Evolutionary conservation across 2,329 filamentous ascomycete genomes (phyloP).

Genomic region (Exophiala lecanii-corni): DNA sequence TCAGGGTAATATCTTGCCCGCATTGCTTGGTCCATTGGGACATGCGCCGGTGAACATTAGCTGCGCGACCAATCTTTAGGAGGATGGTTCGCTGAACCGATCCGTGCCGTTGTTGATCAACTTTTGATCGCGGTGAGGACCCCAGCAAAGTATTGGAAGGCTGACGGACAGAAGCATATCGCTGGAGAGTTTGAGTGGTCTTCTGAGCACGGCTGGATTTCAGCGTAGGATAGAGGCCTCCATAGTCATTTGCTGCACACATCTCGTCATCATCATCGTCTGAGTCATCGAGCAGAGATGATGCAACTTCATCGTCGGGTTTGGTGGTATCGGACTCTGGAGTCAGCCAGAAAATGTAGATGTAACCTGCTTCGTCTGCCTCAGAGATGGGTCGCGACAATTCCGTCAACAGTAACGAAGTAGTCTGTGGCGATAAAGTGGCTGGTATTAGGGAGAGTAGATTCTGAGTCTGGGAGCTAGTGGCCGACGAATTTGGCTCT

Average conservation of each 20-base stretch:
- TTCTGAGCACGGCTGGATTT: slow-evolving; percentile 23
- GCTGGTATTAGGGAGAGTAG: slow-evolving; percentile 66
- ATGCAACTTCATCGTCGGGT: slow-evolving; percentile 55
- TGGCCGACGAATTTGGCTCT: slow-evolving; percentile 20
- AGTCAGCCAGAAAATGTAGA: slow-evolving; percentile 98
- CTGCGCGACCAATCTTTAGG: slow-evolving; percentile 61
- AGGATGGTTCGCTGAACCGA: slow-evolving; percentile 56
- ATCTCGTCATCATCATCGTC: slow-evolving; percentile 11
- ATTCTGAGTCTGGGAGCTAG: slow-evolving; percentile 38
- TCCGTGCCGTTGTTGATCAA: slow-evolving; percentile 23
- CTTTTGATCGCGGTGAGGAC: slow-evolving; percentile 4
- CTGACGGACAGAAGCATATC: slow-evolving; percentile 27
- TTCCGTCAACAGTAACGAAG: slow-evolving; percentile 69
- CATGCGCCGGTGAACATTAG: slow-evolving; percentile 84
- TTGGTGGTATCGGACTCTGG: slow-evolving; percentile 54
- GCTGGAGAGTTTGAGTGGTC: slow-evolving; percentile 36
- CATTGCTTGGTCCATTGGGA: slow-evolving; percentile 94
- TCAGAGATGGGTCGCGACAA: slow-evolving; percentile 69
- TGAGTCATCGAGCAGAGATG: slow-evolving; percentile 49
- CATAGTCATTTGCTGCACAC: not conserved
- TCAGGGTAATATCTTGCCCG: slow-evolving; percentile 78
- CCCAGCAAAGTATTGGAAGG: slow-evolving; percentile 27
- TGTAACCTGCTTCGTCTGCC: slow-evolving; percentile 79
- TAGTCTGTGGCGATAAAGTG: slow-evolving; percentile 60
- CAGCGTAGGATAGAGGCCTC: slow-evolving; percentile 1